phyloP scores from a whole-genome alignment of 2,329 filamentous ascomycete species.

The Ophiostoma australiae region DNA sequence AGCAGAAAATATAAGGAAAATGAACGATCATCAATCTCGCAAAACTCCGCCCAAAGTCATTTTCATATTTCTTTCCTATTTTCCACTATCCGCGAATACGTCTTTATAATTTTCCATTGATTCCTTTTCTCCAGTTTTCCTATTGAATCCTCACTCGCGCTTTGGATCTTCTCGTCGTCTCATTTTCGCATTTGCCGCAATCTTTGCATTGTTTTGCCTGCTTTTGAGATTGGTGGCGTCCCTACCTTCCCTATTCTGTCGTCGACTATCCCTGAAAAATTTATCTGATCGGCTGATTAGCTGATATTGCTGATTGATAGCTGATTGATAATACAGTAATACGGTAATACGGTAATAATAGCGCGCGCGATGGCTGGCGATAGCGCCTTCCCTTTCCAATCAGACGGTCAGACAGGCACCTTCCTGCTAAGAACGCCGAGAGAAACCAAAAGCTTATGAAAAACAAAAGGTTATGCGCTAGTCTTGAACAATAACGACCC shows the following conservation, averaged over 20 bases:
- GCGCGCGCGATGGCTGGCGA: neutral
- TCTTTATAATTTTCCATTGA: no score
- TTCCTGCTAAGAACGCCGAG: constrained; percentile 6
- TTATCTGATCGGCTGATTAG: constrained; percentile 27
- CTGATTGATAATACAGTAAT: neutral
- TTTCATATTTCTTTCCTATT: no score
- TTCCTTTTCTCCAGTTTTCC: neutral
- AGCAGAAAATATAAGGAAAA: neutral
- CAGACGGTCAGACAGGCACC: constrained; percentile 1
- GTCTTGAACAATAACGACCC: neutral
- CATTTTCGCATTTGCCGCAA: neutral
- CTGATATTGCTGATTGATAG: constrained; percentile 25
- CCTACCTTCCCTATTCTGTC: neutral
- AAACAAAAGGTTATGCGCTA: neutral
- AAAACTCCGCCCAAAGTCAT: no score
- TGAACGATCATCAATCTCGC: no score
- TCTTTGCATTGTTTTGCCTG: neutral
- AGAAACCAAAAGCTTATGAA: neutral
- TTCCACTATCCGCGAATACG: no score
- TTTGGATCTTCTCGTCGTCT: neutral
- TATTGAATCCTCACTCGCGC: no score
- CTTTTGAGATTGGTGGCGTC: neutral
- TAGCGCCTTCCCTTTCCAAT: neutral
- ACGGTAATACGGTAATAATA: constrained; percentile 9
- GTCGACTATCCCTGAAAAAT: constrained; percentile 1